Percentiles rank a stretch among this genome's conserved stretches.
Evolutionary conservation across 306 rosid genomes (phyloP).

Genomic region (Bauhinia variegata): DNA sequence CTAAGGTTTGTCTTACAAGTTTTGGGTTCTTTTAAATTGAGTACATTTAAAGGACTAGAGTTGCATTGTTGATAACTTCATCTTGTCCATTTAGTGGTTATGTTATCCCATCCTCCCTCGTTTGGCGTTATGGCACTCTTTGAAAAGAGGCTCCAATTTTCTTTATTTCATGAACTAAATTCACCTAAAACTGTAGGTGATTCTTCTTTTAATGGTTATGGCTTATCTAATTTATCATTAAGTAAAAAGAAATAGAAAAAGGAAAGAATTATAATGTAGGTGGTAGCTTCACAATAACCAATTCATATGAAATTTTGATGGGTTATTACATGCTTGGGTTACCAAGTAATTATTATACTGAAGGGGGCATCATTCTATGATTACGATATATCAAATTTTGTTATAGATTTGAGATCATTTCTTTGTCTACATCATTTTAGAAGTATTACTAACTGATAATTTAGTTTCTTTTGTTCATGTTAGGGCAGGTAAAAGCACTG

Average conservation of each 20-base stretch:
- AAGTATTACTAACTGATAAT: constrained; percentile 26
- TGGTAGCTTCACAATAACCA: constrained; percentile 20
- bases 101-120: neutral
- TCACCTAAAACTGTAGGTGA: constrained; percentile 4
- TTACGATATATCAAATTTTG: constrained; percentile 1
- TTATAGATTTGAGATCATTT: constrained; percentile 17
- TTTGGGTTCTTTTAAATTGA: neutral
- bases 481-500: constrained; percentile 79
- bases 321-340: constrained; percentile 5
- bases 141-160: too few relatives aligned
- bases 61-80: constrained; percentile 9
- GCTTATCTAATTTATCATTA: neutral
- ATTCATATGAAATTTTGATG: constrained; percentile 29
- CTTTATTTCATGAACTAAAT: too few relatives aligned
- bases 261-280: neutral
- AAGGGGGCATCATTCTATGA: neutral
- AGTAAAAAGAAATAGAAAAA: constrained; percentile 2
- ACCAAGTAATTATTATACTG: constrained; percentile 4
- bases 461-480: constrained; percentile 35
- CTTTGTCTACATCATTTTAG: constrained; percentile 19
- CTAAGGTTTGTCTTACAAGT: constrained; percentile 14
- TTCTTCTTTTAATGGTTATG: constrained; percentile 8
- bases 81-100: constrained; percentile 13
- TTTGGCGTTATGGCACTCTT: neutral
- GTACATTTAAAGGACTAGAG: neutral